These are phyloP conservation scores for Skeletonema grethae DNA, from an alignment of 108 stramenopile genomes.

Conservation along the genomic window DNA sequence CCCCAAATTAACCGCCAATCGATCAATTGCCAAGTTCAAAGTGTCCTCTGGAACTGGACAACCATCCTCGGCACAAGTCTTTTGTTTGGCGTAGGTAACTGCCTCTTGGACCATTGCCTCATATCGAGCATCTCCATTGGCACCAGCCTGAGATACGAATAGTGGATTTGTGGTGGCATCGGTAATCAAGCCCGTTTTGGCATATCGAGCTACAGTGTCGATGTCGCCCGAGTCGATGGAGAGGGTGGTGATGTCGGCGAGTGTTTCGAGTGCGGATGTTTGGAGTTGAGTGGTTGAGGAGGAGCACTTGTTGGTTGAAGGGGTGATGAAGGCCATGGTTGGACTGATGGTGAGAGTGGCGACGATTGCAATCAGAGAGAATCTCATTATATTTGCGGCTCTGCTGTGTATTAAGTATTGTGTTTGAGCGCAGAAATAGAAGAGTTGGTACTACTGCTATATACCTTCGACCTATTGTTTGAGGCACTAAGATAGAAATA, in stretches of 20 bases:
- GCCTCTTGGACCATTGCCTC: conserved; percentile 78
- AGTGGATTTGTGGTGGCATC: conserved; percentile 95
- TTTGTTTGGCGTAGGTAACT: conserved; percentile 73
- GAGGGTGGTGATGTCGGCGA: conserved; percentile 77
- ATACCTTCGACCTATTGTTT: too few species aligned
- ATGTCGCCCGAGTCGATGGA: conserved; percentile 90
- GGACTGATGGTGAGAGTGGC: not conserved
- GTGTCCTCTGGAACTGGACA: conserved; percentile 45
- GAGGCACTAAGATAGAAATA: too few species aligned
- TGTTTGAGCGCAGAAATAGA: not conserved
- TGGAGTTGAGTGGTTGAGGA: conserved; percentile 8
- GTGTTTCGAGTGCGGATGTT: conserved; percentile 62
- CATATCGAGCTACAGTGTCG: conserved; percentile 70
- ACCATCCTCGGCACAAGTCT: conserved; percentile 61
- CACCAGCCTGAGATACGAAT: conserved; percentile 83
- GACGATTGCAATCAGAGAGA: conserved; percentile 10
- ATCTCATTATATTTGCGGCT: conserved; percentile 20
- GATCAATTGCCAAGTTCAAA: conserved; percentile 87
- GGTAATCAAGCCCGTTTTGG: conserved; percentile 75
- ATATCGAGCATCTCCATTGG: conserved; percentile 77
- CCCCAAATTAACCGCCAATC: conserved; percentile 94
- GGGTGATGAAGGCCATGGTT: conserved; percentile 6
- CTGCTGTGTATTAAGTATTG: not conserved
- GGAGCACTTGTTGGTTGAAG: not conserved
- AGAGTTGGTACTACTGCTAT: too few species aligned